phyloP scores from a whole-genome alignment of 805 yeast species.

The Yamadazyma insecticola region DNA sequence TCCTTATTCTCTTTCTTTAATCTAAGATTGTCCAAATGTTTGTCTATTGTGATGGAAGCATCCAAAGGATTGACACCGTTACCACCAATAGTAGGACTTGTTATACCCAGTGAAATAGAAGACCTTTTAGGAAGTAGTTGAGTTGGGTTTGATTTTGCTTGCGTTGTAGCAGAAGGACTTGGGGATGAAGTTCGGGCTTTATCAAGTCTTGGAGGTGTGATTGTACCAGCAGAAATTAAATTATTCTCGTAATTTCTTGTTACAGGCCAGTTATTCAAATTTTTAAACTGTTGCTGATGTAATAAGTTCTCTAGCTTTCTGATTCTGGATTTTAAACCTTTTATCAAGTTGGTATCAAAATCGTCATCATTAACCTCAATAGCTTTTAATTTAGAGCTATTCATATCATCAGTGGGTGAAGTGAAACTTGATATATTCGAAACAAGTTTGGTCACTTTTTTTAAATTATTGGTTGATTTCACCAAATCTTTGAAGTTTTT shows the following conservation, averaged over 20 bases:
- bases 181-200: neutral
- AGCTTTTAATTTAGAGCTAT: conserved; percentile 10
- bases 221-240: neutral
- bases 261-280: conserved; percentile 45
- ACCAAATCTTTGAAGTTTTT: conserved; percentile 44
- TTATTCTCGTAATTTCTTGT: conserved; percentile 15
- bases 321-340: conserved; percentile 68
- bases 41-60: conserved; percentile 35
- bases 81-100: conserved; percentile 27
- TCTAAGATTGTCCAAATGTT: conserved; percentile 38
- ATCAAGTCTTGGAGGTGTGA: neutral
- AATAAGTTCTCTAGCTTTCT: conserved; percentile 71
- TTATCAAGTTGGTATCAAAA: conserved; percentile 36
- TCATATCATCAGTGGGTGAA: conserved; percentile 13
- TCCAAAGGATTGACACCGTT: conserved; percentile 20
- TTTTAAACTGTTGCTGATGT: conserved; percentile 66
- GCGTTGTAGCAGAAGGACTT: neutral
- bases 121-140: neutral
- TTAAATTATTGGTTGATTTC: conserved; percentile 35
- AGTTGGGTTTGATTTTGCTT: neutral
- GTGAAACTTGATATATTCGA: conserved; percentile 26
- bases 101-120: neutral
- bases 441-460: conserved; percentile 26
- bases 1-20: conserved; percentile 28
- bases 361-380: conserved; percentile 23